Evolutionary conservation across 352 stramenopile species (phyloP).

Genomic region (Aphanomyces euteiches): DNA sequence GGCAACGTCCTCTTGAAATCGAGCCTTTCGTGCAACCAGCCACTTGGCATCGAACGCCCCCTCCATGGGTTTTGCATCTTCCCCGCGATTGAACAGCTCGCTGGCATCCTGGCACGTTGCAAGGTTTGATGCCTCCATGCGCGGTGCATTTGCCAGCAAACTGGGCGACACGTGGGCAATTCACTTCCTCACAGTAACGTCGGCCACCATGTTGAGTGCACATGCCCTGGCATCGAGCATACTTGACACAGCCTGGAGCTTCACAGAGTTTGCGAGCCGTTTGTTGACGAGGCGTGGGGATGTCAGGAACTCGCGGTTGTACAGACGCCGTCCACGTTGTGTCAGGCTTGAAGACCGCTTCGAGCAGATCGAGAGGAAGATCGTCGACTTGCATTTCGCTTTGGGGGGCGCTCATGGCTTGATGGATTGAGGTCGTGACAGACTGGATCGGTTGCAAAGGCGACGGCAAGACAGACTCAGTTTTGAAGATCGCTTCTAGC

Average conservation of each 20-base stretch:
- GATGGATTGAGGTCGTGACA: too few relatives aligned
- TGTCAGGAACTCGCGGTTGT: too few relatives aligned
- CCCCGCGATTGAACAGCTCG: constrained; percentile 22
- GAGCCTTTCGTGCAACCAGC: constrained; percentile 19
- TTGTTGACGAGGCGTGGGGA: too few relatives aligned
- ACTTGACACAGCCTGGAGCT: not conserved
- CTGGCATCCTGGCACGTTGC: constrained; percentile 12
- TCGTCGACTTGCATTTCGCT: too few relatives aligned
- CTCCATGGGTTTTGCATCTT: constrained; percentile 24
- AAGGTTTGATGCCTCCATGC: constrained; percentile 32
- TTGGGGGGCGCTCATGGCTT: too few relatives aligned
- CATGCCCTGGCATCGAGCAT: constrained; percentile 17
- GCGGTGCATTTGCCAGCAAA: constrained; percentile 33
- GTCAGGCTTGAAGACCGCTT: too few relatives aligned
- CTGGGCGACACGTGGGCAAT: constrained; percentile 32
- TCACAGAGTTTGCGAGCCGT: constrained; percentile 18
- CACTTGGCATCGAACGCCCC: constrained; percentile 23
- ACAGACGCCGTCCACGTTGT: too few relatives aligned
- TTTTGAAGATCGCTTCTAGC: too few relatives aligned
- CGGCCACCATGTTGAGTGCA: constrained; percentile 34
- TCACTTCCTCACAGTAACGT: constrained; percentile 23
- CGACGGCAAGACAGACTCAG: too few relatives aligned
- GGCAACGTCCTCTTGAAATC: constrained; percentile 40
- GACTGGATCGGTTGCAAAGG: too few relatives aligned
- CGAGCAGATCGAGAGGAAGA: too few relatives aligned